These are phyloP conservation scores for Penicillium mononematosum DNA, from an alignment of 495 filamentous ascomycete species.

Conservation along the genomic window DNA sequence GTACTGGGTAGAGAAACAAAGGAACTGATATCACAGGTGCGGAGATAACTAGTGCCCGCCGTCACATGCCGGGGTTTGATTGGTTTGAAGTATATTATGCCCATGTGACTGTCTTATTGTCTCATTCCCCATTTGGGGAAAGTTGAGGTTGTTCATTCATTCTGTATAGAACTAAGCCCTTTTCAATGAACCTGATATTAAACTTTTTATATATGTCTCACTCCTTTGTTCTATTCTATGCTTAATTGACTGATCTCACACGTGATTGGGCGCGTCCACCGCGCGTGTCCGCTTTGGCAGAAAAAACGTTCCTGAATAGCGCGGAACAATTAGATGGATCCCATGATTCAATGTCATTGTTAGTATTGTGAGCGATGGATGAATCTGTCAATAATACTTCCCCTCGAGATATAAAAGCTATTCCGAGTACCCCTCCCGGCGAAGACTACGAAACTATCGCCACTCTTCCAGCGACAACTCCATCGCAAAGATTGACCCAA, in stretches of 20 bases:
- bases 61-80: constrained; percentile 8
- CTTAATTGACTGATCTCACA: constrained; percentile 16
- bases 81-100: constrained; percentile 3
- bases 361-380: constrained; percentile 31
- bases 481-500: constrained; percentile 56
- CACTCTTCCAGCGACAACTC: constrained; percentile 53
- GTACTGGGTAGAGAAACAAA: neutral
- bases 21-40: constrained; percentile 11
- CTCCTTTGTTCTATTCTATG: neutral
- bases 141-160: neutral
- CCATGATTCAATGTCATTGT: constrained; percentile 1
- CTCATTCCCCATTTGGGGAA: neutral
- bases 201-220: neutral
- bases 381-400: constrained; percentile 50
- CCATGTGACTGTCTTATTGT: neutral
- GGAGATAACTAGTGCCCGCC: constrained; percentile 18
- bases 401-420: constrained; percentile 47
- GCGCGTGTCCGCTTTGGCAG: constrained; percentile 31
- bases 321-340: constrained; percentile 13
- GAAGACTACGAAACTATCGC: constrained; percentile 57
- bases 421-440: constrained; percentile 35
- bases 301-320: constrained; percentile 27
- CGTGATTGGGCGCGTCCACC: constrained; percentile 25
- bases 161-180: neutral
- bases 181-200: neutral